Evolutionary conservation across 1,139 yeast genomes (phyloP).

Genomic region (Protomyces inouyei): DNA sequence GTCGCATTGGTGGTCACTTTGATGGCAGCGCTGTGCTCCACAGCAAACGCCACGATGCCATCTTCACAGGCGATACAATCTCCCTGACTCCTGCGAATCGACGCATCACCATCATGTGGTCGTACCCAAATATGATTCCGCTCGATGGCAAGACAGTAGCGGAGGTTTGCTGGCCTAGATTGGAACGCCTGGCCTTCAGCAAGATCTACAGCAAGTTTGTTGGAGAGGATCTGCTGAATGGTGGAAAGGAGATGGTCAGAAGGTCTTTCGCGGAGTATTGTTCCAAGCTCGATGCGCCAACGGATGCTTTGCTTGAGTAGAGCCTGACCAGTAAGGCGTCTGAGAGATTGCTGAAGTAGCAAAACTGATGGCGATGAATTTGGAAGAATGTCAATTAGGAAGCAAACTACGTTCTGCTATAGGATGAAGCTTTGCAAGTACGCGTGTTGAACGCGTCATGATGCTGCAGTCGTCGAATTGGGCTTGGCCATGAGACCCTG

Average conservation of each 20-base stretch:
- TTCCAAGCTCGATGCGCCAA: not conserved
- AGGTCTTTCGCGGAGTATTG: not conserved
- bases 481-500: too few species aligned
- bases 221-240: not conserved
- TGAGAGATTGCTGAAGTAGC: too few species aligned
- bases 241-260: not conserved
- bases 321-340: too few species aligned
- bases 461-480: too few species aligned
- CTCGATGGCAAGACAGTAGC: constrained; percentile 6
- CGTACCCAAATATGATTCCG: constrained; percentile 34
- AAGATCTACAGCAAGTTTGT: not conserved
- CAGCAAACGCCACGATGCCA: not conserved
- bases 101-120: constrained; percentile 34
- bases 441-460: too few species aligned
- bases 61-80: constrained; percentile 30
- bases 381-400: too few species aligned
- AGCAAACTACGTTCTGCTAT: too few species aligned
- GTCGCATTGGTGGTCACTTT: constrained; percentile 34
- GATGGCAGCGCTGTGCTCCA: constrained; percentile 33
- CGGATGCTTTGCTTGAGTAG: not conserved
- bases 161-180: not conserved
- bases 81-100: constrained; percentile 31
- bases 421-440: too few species aligned
- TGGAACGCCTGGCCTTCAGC: not conserved
- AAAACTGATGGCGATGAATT: too few species aligned